phyloP scores from a whole-genome alignment of 805 yeast species.

The Yarrowia sp. region DNA sequence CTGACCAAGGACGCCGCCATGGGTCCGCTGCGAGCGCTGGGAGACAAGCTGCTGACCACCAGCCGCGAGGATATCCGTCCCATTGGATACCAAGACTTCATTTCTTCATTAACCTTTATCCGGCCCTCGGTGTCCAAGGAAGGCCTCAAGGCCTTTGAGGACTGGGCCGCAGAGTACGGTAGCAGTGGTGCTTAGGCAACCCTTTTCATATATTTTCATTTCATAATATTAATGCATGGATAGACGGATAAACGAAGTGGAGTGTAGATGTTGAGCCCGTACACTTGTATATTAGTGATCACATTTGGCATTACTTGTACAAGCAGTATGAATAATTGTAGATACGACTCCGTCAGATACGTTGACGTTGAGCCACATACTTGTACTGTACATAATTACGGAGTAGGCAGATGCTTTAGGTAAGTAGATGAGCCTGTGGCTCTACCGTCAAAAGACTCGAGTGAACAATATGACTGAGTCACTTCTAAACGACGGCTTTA shows the following conservation, averaged over 20 bases:
- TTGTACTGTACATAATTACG: too few relatives aligned
- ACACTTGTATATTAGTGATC: too few relatives aligned
- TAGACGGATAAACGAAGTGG: conserved; percentile 3
- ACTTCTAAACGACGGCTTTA: too few relatives aligned
- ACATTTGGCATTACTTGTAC: too few relatives aligned
- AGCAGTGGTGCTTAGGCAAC: conserved; percentile 69
- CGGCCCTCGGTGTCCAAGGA: conserved; percentile 86
- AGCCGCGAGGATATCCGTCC: conserved; percentile 77
- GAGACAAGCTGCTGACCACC: conserved; percentile 70
- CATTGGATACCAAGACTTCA: conserved; percentile 68
- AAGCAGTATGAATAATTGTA: too few relatives aligned
- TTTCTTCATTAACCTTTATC: conserved; percentile 69
- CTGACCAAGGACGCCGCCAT: conserved; percentile 95
- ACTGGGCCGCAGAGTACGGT: conserved; percentile 85
- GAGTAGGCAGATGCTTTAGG: too few relatives aligned
- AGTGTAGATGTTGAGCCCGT: neutral
- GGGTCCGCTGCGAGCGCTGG: conserved; percentile 91
- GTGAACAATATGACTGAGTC: too few relatives aligned
- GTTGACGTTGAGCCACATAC: too few relatives aligned
- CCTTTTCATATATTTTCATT: conserved; percentile 23
- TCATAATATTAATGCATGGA: conserved; percentile 25
- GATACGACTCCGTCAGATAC: too few relatives aligned
- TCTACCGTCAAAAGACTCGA: too few relatives aligned
- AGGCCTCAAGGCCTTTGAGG: conserved; percentile 74
- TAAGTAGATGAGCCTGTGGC: too few relatives aligned